Evolutionary conservation across 1,284 basidiomycete genomes (phyloP), one percentile per base, ranked within the genome.

Genomic region (Pisolithus thermaeus): DNA sequence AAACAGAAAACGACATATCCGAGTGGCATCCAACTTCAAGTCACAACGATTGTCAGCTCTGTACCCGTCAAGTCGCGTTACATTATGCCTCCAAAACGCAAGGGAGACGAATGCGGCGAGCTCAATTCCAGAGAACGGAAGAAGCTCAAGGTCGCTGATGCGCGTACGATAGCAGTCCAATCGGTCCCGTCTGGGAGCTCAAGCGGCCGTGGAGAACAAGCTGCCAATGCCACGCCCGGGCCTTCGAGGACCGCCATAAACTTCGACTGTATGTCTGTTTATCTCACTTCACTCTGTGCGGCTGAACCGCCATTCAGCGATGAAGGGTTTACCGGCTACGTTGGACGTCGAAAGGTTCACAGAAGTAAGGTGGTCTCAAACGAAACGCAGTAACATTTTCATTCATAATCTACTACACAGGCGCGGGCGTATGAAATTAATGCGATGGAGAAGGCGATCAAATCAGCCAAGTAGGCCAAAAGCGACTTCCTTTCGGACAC

Each of bases 341-440:
- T 77, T 97, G 43, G 87, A 94, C 60, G 86, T 95, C 8, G 92
- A 95, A 63, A 84, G 79, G 60, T 96, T 96, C 63, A 79, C 86
- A 9, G 85, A 94, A 75, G 92, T 90, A 42, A 12, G 73, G 38
- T 38, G 32, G 32, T 35, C 32, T 35, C 28, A 27, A 45, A 38
- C 25, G 30, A 41, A 39, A 30, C 9, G 0, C 4, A n/a, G 9
- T 7, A 5, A 4, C 28, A 0, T 3, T 18, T 1, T 7, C 22
- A 8, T 22, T 39, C 47, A 23, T 20, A 1, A 39, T 55, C 51
- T 1, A 40, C 35, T 49, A 28, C 36, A 6, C 56, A 95, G 91
- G 81, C 90, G 20, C 77, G 94, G 55, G 78, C 83, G 4, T 90
- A 91, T 61, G 93, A 97, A 70, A 92, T 97, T 51, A 73, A 80